Evolutionary conservation across 805 yeast species (phyloP).

Genomic region (Candida chauliodis): DNA sequence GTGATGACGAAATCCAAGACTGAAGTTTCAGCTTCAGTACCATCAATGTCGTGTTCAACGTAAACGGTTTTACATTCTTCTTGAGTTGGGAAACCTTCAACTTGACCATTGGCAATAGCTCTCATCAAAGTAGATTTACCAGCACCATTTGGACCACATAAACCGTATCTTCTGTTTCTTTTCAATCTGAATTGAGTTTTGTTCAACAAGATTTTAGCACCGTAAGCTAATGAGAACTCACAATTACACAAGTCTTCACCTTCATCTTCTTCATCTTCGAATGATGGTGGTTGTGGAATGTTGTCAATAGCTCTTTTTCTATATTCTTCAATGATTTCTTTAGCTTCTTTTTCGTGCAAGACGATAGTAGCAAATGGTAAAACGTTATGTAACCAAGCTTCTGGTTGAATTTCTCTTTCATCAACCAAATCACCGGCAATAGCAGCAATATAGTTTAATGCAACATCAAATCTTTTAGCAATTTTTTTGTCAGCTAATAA

Average conservation of each 20-base stretch:
- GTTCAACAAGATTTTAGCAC: slow-evolving; percentile 99
- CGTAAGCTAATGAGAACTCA: slow-evolving; percentile 99
- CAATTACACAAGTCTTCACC: slow-evolving; percentile 99
- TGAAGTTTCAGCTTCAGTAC: slow-evolving; percentile 93
- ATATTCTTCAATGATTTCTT: slow-evolving; percentile 83
- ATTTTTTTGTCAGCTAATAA: slow-evolving; percentile 66
- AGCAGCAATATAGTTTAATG: slow-evolving; percentile 82
- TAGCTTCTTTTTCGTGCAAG: slow-evolving; percentile 90
- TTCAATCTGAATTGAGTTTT: slow-evolving; percentile 98
- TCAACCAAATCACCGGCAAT: slow-evolving; percentile 99
- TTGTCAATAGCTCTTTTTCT: slow-evolving; percentile 96
- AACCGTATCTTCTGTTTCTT: slow-evolving; percentile 99
- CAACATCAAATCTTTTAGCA: slow-evolving; percentile 74
- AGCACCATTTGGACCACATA: slow-evolving; percentile 64
- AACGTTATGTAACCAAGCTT: slow-evolving; percentile 83
- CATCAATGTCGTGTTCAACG: slow-evolving; percentile 99
- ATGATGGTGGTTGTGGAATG: slow-evolving; percentile 94
- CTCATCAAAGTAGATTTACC: slow-evolving; percentile 73
- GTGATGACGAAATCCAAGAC: slow-evolving; percentile 89
- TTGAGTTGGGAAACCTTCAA: slow-evolving; percentile 99
- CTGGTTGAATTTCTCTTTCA: slow-evolving; percentile 90
- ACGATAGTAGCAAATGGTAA: slow-evolving; percentile 94
- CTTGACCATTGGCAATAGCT: slow-evolving; percentile 97
- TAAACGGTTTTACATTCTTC: slow-evolving; percentile 98
- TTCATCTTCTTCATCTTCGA: slow-evolving; percentile 96